Percentiles rank a stretch among this genome's conserved stretches.
Conservation (phyloP, 495 filamentous ascomycete species). For the Lophium mytilinum region DNA sequence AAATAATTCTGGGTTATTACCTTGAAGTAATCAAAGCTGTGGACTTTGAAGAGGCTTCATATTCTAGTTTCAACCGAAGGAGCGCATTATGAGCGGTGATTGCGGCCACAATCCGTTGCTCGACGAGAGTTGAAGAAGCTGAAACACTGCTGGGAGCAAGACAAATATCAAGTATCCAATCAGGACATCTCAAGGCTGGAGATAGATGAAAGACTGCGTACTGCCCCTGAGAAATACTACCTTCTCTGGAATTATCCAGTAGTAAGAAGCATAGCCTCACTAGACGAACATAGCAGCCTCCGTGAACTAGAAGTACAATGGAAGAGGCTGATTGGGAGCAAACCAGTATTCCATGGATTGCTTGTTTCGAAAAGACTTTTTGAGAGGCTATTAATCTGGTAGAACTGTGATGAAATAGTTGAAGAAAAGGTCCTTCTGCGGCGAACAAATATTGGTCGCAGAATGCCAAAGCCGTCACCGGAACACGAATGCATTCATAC, state of each 20-base stretch:
- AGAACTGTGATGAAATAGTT: slow-evolving; percentile 43
- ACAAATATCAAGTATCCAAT: slow-evolving; percentile 80
- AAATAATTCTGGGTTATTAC: neutral
- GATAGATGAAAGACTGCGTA: slow-evolving; percentile 1
- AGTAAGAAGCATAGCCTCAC: no score
- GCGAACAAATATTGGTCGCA: slow-evolving; percentile 45
- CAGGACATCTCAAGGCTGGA: slow-evolving; percentile 38
- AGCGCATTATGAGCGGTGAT: slow-evolving; percentile 83
- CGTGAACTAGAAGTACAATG: slow-evolving; percentile 26
- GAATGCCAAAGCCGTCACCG: slow-evolving; percentile 53
- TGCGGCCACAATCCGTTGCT: slow-evolving; percentile 34
- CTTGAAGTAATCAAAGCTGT: neutral
- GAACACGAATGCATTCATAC: slow-evolving; percentile 33
- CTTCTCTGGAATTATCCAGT: no score
- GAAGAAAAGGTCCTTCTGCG: slow-evolving; percentile 69
- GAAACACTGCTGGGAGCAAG: slow-evolving; percentile 33
- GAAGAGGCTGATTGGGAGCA: slow-evolving; percentile 7
- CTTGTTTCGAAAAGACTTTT: slow-evolving; percentile 52
- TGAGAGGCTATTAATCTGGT: slow-evolving; percentile 32
- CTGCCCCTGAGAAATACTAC: neutral
- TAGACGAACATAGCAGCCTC: slow-evolving; percentile 19
- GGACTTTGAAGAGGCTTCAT: neutral
- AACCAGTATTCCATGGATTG: slow-evolving; percentile 60
- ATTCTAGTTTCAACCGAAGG: slow-evolving; percentile 26
- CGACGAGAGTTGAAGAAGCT: slow-evolving; percentile 23